Conservation (phyloP, 2,329 filamentous ascomycete species). For the Thelonectria rubi region DNA sequence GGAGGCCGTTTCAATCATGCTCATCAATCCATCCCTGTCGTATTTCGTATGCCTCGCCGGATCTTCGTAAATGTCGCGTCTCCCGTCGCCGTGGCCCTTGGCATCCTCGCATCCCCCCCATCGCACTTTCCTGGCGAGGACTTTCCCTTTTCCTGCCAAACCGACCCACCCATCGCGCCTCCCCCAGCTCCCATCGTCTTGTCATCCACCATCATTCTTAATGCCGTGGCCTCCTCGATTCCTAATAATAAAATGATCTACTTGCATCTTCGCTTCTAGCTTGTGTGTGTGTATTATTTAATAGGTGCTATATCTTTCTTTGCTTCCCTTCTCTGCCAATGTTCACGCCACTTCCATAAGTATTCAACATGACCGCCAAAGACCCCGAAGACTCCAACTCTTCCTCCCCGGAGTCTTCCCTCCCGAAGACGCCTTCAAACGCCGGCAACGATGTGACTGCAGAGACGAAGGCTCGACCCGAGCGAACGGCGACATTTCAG, state of each 20-base stretch:
- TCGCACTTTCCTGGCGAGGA: constrained; percentile 1
- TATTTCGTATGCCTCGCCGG: constrained; percentile 23
- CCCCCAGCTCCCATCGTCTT: not conserved
- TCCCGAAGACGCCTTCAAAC: constrained; percentile 11
- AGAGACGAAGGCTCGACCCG: constrained; percentile 51
- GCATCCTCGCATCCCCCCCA: not conserved
- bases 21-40: constrained; percentile 16
- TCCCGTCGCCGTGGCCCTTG: no score
- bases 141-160: not conserved
- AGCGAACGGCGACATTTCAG: constrained; percentile 55
- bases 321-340: constrained; percentile 2
- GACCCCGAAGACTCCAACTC: constrained; percentile 24
- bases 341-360: constrained; percentile 1
- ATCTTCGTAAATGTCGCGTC: not conserved
- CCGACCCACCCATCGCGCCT: constrained; percentile 7
- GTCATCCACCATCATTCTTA: constrained; percentile 1
- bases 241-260: not conserved
- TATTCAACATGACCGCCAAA: constrained; percentile 27
- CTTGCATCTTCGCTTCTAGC: not conserved
- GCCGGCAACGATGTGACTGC: constrained; percentile 37
- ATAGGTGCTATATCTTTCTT: not conserved
- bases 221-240: not conserved
- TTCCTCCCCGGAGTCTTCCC: constrained; percentile 20
- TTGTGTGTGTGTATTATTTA: not conserved
- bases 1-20: not conserved